Base-by-base conservation (phyloP, 2,329 filamentous ascomycete species). In the Stachybotrys elegans region DNA sequence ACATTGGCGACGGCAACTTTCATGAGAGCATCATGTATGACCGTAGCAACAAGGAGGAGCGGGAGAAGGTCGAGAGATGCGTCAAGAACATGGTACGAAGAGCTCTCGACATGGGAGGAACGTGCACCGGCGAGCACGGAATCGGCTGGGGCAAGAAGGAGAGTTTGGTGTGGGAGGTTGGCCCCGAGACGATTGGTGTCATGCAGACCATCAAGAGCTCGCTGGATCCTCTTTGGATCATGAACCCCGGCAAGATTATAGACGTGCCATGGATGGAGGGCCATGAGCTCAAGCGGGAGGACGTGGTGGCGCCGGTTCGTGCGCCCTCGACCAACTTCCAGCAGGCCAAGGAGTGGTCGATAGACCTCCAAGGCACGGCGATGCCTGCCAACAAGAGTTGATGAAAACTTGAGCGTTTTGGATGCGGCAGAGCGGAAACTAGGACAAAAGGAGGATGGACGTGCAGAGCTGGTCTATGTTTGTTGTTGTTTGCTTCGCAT, bases 1-100 rank as follows among this genome's bases (percentile, higher is more conserved):
- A 96, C 58, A 85, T 96, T 45, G 91, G 91, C 12, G 91, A 95
- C 59, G 91, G 91, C 29, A 96, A 96, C 65, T 96, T 96, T 69
- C 91, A 96, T 62, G 84, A 91, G 61, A 88, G 85, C 59, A 93
- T 96, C 66, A 84, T 96, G 68, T 96, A 95, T 62, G 81, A 93
- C 65, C 78, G 78, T 21, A 75, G 72, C 20, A 73, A 90, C 44
- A 75, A 79, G 4, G 79, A 73, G 21, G 86, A 95, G 65, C 78
- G 78, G 44, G 83, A 76, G 34, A 86, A 85, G 52, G 88, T 93
- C 2, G 87, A 93, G 60, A 76, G 74, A 43, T 89, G 88, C 51
- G 88, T 96, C 38, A 83, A 91, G 59, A 84, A 89, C 54, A 95
- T 96, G 90, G 88, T 95, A 17, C 78, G 86, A 53, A 79, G 88